Conservation (phyloP, 2,329 filamentous ascomycete genomes). For the Beauveria brongniartii region DNA sequence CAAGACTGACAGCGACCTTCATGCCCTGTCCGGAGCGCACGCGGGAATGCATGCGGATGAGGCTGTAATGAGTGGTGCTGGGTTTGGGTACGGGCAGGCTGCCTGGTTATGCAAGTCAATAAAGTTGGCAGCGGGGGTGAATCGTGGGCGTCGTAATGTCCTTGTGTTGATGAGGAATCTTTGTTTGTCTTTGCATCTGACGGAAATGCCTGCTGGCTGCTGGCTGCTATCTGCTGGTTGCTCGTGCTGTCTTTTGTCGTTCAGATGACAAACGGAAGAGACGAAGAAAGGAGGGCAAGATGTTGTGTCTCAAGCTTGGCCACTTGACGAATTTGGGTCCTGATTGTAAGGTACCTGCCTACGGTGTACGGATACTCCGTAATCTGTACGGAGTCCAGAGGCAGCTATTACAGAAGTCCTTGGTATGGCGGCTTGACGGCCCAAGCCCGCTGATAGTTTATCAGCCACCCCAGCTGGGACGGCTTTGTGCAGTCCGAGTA, state of each 20-base stretch:
- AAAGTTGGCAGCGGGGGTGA: not conserved
- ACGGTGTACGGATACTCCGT: too few species aligned
- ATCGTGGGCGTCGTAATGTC: not conserved
- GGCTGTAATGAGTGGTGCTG: not conserved
- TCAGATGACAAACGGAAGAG: not conserved
- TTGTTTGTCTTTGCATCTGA: too few species aligned
- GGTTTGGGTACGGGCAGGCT: not conserved
- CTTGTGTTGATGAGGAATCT: not conserved
- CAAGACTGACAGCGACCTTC: not conserved
- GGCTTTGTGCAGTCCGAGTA: not conserved
- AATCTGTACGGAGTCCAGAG: too few species aligned
- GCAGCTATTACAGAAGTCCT: too few species aligned
- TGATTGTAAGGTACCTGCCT: not conserved
- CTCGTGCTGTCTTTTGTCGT: too few species aligned
- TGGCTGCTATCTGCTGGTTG: too few species aligned
- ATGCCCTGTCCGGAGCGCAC: not conserved
- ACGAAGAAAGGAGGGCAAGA: too few species aligned
- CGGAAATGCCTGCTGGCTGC: too few species aligned
- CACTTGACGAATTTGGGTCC: not conserved
- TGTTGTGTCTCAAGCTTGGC: too few species aligned
- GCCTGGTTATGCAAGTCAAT: not conserved
- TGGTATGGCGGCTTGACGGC: not conserved
- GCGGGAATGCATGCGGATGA: not conserved
- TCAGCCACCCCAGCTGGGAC: not conserved
- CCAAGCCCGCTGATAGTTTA: not conserved